Evolutionary conservation across 164 flowering plant genomes (phyloP), one percentile per base, ranked within the genome.

Genomic region (Magnolia changhungtana): DNA sequence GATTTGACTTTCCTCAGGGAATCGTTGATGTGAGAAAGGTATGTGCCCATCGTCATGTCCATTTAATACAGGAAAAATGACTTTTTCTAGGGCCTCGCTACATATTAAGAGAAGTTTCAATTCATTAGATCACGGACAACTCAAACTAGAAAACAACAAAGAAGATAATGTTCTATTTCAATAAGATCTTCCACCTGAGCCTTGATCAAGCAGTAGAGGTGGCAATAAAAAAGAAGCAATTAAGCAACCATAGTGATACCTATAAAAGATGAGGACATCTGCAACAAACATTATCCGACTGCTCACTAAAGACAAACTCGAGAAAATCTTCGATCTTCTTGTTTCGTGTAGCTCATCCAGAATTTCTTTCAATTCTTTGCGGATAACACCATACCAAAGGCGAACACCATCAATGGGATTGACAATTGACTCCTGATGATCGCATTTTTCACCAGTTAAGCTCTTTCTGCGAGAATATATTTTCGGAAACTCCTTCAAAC

Each of bases 51-150:
- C 59, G 59, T 82, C 71, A 75, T 83, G 77, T 72, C 82, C 80
- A 59, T 74, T 79, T 59, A 88, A 68, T 50, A 82, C 65, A 14
- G 95, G 93, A 55, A 85, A 79, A 73, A 86, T 81, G 67, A 89
- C 81, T 73, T 82, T 85, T 81, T 88, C 88, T 84, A 87, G 75
- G 20, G 90, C 90, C 75, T 84, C 86, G 83, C 97, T 94, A 88
- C 75, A 79, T 66, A 82, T 50, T 52, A 81, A 52, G 21, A 51
- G 20, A 37, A 72, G 74, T 23, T 70, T n/a, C 14, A 45, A n/a
- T 8, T 29, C 27, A 50, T 45, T 70, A n/a, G 49, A 45, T n/a
- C 52, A 49, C 23, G 16, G 23, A 63, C 76, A 63, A 71, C 24
- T 50, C 63, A n/a, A 8, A n/a, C 2, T 50, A 21, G 11, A 37